Conservation (phyloP, 208 protist species). For the Acanthamoeba sp. region DNA sequence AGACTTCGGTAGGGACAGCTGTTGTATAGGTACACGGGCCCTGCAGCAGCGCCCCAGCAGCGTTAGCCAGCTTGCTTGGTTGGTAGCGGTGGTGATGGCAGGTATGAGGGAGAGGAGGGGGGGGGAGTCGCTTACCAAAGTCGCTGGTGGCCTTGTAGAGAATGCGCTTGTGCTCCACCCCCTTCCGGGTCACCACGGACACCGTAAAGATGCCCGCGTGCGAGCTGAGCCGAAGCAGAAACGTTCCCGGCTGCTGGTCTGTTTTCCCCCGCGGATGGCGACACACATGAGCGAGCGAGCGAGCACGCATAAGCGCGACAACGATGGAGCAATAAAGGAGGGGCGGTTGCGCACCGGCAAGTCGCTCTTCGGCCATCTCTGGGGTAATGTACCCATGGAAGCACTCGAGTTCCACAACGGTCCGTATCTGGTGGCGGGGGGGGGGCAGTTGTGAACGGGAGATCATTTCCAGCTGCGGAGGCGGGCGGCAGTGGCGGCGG, state of each 20-base stretch:
- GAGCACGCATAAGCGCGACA: too few relatives aligned
- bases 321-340: too few relatives aligned
- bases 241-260: slow-evolving; percentile 11
- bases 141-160: slow-evolving; percentile 21
- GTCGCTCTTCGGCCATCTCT: slow-evolving; percentile 41
- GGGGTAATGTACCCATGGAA: slow-evolving; percentile 58
- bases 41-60: background rate
- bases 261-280: background rate
- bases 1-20: background rate
- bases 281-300: background rate
- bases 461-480: background rate
- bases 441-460: background rate
- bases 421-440: background rate
- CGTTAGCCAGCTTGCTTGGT: too few relatives aligned
- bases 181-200: slow-evolving; percentile 10
- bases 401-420: background rate
- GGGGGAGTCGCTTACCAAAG: background rate
- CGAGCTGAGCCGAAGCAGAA: slow-evolving; percentile 22
- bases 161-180: slow-evolving; percentile 36
- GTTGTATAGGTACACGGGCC: slow-evolving; percentile 2
- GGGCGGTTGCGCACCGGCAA: too few relatives aligned
- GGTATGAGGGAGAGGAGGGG: background rate
- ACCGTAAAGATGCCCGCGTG: slow-evolving; percentile 45
- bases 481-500: background rate
- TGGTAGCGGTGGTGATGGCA: too few relatives aligned